Percentiles rank a stretch among this genome's conserved stretches.
These are phyloP conservation scores for Lignosus rhinocerotis DNA, from an alignment of 1,284 basidiomycete genomes.

Conservation along the genomic window DNA sequence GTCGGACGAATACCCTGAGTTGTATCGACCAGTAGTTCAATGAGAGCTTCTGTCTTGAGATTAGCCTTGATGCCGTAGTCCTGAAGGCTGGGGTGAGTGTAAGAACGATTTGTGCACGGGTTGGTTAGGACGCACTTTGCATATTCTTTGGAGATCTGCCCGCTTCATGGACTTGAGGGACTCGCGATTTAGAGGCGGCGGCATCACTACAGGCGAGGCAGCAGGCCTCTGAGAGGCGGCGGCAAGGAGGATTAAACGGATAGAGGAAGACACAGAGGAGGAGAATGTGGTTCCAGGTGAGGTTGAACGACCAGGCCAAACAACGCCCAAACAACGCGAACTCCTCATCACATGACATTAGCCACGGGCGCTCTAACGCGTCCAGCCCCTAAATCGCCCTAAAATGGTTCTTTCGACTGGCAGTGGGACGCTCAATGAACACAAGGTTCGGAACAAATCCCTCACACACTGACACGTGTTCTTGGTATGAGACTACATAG, in stretches of 20 bases:
- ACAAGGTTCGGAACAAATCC: too few relatives aligned
- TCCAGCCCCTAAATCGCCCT: background rate
- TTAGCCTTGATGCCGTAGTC: conserved; percentile 78
- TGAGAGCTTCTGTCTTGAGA: conserved; percentile 74
- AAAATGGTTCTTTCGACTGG: background rate
- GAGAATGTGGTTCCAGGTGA: conserved; percentile 17
- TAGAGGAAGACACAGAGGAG: background rate
- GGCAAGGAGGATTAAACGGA: background rate
- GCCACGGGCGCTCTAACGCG: background rate
- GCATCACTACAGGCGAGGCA: conserved; percentile 38
- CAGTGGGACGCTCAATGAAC: too few relatives aligned
- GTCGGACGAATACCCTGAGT: conserved; percentile 31
- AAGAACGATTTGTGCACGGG: conserved; percentile 1
- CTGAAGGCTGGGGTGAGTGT: conserved; percentile 39
- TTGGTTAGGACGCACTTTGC: conserved; percentile 56
- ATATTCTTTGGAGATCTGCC: conserved; percentile 69
- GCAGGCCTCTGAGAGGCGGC: conserved; percentile 2
- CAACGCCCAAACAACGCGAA: conserved; percentile 31
- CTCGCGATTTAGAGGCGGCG: conserved; percentile 51
- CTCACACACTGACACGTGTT: too few relatives aligned
- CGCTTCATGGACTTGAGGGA: conserved; percentile 66
- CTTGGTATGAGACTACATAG: too few relatives aligned
- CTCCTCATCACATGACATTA: conserved; percentile 20
- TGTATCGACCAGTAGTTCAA: conserved; percentile 66
- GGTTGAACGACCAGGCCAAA: conserved; percentile 23